A percentile compares a stretch with the other conserved stretches of the same genome.
Conservation (phyloP, 441 rosid species). For the Erysimum cheiri region DNA sequence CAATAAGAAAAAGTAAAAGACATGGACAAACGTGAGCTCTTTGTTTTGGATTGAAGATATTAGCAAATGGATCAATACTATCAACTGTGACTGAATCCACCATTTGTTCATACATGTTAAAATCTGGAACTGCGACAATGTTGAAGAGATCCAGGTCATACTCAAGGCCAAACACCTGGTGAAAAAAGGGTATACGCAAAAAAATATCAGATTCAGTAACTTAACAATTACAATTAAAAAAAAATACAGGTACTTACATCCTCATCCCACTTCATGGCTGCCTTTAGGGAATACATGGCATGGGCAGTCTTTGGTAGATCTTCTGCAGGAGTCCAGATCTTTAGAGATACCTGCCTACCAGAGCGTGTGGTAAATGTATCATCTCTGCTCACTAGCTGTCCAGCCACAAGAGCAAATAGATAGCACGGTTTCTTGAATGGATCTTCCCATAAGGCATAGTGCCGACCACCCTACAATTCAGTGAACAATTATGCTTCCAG, state of each 20-base stretch:
- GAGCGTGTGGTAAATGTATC: slow-evolving; percentile 78
- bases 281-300: slow-evolving; percentile 97
- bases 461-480: slow-evolving; percentile 74
- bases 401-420: slow-evolving; percentile 95
- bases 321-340: slow-evolving; percentile 95
- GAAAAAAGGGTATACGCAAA: slow-evolving; percentile 5
- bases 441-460: slow-evolving; percentile 94
- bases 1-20: slow-evolving; percentile 23
- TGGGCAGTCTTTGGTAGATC: slow-evolving; percentile 93
- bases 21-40: slow-evolving; percentile 3
- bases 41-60: neutral
- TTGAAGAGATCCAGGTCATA: slow-evolving; percentile 98
- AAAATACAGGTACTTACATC: slow-evolving; percentile 58
- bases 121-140: slow-evolving; percentile 95
- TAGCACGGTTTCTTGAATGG: slow-evolving; percentile 98
- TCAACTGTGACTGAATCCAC: slow-evolving; percentile 13
- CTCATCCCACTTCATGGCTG: slow-evolving; percentile 99
- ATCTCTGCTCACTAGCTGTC: slow-evolving; percentile 89
- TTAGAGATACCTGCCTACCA: slow-evolving; percentile 79
- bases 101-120: slow-evolving; percentile 76
- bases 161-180: slow-evolving; percentile 95
- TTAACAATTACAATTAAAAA: neutral
- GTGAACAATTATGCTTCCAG: slow-evolving; percentile 19
- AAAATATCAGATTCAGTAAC: slow-evolving; percentile 26
- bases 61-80: slow-evolving; percentile 4